These are phyloP conservation scores for Tagetes erecta DNA, from an alignment of 129 eudicot species.

Conservation along the genomic window DNA sequence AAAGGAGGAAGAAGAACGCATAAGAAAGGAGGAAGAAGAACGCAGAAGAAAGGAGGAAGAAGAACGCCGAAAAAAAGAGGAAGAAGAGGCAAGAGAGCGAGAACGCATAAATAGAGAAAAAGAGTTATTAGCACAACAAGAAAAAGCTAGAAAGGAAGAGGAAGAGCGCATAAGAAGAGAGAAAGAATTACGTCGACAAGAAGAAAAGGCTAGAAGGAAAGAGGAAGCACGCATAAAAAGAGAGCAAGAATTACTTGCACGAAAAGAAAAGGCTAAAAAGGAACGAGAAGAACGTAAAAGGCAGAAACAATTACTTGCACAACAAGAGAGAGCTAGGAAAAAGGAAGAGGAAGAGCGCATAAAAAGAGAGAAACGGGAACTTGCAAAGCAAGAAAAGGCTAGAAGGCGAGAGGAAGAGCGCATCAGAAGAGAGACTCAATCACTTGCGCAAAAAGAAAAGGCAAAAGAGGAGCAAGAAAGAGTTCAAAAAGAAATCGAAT, in stretches of 20 bases:
- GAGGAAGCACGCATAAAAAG: conserved; percentile 19
- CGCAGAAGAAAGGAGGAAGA: not conserved
- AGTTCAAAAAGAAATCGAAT: conserved; percentile 21
- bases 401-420: conserved; percentile 16
- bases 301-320: conserved; percentile 6
- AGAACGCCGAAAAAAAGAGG: conserved; percentile 9
- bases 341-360: not conserved
- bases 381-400: conserved; percentile 9
- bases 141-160: not conserved
- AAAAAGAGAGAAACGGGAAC: conserved; percentile 17
- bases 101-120: conserved; percentile 29
- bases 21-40: no score
- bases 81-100: conserved; percentile 8
- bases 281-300: conserved; percentile 17
- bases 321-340: not conserved
- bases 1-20: no score
- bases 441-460: conserved; percentile 23
- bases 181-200: not conserved
- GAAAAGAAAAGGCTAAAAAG: conserved; percentile 24
- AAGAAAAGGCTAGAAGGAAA: conserved; percentile 4
- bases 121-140: conserved; percentile 1
- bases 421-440: conserved; percentile 14
- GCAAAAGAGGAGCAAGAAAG: conserved; percentile 27
- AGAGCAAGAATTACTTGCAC: conserved; percentile 15
- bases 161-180: conserved; percentile 14